phyloP scores from a whole-genome alignment of 2,329 filamentous ascomycete species.

The Venturia aucupariae region DNA sequence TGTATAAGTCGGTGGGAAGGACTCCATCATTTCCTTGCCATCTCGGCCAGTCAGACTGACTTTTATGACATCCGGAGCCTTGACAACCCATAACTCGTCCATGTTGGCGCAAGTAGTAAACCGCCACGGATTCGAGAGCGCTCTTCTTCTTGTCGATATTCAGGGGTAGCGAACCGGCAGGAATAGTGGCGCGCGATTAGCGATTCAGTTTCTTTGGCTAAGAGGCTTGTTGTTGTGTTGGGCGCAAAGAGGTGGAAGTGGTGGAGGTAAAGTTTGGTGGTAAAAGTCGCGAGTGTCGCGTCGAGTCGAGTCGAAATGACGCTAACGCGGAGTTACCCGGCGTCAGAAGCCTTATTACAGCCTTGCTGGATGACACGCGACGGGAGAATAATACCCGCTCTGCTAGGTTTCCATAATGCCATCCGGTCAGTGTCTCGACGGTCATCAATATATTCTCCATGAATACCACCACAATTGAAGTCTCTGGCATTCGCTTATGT shows the following conservation, averaged over 20 bases:
- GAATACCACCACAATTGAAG: background rate
- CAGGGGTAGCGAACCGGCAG: background rate
- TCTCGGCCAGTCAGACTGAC: conserved; percentile 23
- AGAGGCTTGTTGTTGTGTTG: background rate
- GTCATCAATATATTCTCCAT: too few species aligned
- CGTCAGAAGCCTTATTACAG: background rate
- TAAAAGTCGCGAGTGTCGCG: background rate
- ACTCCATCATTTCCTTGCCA: conserved; percentile 30
- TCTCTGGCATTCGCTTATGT: background rate
- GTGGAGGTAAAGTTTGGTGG: background rate
- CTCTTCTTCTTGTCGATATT: background rate
- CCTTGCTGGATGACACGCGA: background rate
- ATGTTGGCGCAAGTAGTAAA: background rate
- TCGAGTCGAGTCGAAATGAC: background rate
- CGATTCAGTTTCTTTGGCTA: background rate
- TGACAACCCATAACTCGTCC: background rate
- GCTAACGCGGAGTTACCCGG: background rate
- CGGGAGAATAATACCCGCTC: too few species aligned
- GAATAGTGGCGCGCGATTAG: background rate
- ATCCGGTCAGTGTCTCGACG: too few species aligned
- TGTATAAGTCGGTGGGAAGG: conserved; percentile 79
- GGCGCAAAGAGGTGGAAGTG: background rate
- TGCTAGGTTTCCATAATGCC: too few species aligned
- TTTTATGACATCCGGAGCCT: conserved; percentile 29
- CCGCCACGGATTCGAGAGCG: background rate